Conservation (phyloP, 345 rosid genomes). For the Abelmoschus esculentus region DNA sequence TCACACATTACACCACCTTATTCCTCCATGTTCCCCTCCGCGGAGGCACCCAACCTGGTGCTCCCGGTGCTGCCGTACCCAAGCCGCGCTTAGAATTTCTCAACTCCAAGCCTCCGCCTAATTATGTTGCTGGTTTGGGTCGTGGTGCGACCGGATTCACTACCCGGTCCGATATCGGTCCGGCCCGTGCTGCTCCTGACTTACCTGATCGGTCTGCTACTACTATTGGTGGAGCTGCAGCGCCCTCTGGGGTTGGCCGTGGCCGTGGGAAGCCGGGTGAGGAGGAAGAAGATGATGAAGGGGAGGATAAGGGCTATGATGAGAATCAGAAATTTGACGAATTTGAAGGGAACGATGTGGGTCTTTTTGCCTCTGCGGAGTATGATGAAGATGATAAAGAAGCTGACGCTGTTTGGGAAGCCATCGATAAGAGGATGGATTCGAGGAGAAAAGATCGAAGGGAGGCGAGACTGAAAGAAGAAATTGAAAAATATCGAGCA, state of each 20-base stretch:
- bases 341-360: constrained; percentile 92
- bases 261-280: constrained; percentile 62
- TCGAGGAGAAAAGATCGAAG: constrained; percentile 78
- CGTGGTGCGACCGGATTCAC: constrained; percentile 98
- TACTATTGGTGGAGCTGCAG: constrained; percentile 39
- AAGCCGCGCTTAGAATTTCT: constrained; percentile 83
- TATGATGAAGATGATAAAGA: constrained; percentile 92
- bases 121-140: constrained; percentile 91
- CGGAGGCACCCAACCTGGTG: constrained; percentile 42
- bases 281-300: constrained; percentile 80
- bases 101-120: constrained; percentile 71
- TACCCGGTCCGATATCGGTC: constrained; percentile 95
- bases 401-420: constrained; percentile 95
- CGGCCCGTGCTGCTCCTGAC: constrained; percentile 91
- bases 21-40: constrained; percentile 45
- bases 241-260: constrained; percentile 47
- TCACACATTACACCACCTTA: constrained; percentile 42
- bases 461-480: constrained; percentile 79
- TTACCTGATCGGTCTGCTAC: constrained; percentile 71
- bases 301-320: constrained; percentile 81
- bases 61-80: constrained; percentile 29
- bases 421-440: constrained; percentile 83
- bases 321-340: constrained; percentile 97
- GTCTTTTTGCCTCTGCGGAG: constrained; percentile 85
- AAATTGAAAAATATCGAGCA: constrained; percentile 84